Conservation (phyloP, 805 yeast species). For the Yarrowia sp. region DNA sequence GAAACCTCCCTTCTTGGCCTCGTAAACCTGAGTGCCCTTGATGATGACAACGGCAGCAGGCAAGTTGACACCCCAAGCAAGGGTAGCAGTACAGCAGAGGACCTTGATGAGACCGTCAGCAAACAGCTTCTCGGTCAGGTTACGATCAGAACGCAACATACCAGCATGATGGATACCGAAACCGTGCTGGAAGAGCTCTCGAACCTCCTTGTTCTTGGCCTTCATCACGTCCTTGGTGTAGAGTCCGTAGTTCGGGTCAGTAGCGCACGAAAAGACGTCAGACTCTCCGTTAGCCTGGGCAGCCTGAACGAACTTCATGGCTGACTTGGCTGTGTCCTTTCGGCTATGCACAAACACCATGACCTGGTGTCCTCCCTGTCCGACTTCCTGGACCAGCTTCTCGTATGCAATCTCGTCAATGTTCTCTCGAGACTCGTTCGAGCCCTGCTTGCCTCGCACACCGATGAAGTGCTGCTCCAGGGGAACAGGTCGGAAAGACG, state of each 20-base stretch:
- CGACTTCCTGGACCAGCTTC: slow-evolving; percentile 64
- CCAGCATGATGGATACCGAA: slow-evolving; percentile 98
- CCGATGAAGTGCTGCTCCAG: slow-evolving; percentile 84
- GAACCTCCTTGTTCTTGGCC: slow-evolving; percentile 72
- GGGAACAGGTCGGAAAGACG: slow-evolving; percentile 90
- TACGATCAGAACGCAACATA: slow-evolving; percentile 86
- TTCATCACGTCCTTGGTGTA: slow-evolving; percentile 60
- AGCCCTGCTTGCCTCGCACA: slow-evolving; percentile 80
- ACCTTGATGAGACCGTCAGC: slow-evolving; percentile 82
- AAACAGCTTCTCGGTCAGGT: slow-evolving; percentile 84
- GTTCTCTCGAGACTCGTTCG: slow-evolving; percentile 63
- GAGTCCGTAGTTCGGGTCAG: slow-evolving; percentile 38
- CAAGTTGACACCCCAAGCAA: slow-evolving; percentile 99
- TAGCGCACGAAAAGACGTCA: slow-evolving; percentile 57
- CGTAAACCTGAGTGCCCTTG: slow-evolving; percentile 95
- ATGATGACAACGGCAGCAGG: slow-evolving; percentile 98
- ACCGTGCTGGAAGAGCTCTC: slow-evolving; percentile 76
- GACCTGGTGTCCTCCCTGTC: slow-evolving; percentile 69
- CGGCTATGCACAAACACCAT: slow-evolving; percentile 97
- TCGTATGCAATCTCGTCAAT: slow-evolving; percentile 75
- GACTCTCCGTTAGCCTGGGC: slow-evolving; percentile 62
- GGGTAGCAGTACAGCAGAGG: slow-evolving; percentile 91
- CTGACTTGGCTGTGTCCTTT: slow-evolving; percentile 85
- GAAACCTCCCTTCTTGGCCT: slow-evolving; percentile 91
- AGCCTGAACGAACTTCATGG: slow-evolving; percentile 65